Conservation (phyloP, 768 basidiomycete species). For the Amanita phalloides region DNA sequence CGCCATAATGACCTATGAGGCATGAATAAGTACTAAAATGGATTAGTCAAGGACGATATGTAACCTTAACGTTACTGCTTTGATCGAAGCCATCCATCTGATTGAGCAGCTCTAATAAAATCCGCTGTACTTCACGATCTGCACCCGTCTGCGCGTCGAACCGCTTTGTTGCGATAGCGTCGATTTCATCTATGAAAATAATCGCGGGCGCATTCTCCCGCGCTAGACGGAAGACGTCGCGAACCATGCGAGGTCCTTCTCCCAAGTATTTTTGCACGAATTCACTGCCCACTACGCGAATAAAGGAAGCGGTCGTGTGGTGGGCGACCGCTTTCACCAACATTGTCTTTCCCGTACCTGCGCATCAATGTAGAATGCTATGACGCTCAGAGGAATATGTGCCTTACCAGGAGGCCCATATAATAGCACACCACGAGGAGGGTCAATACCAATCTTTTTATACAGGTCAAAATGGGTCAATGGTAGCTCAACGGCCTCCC, state of each 20-base stretch:
- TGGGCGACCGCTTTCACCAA: slow-evolving; percentile 99
- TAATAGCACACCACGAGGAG: slow-evolving; percentile 90
- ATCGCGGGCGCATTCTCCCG: slow-evolving; percentile 96
- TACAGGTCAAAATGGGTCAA: slow-evolving; percentile 96
- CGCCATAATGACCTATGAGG: slow-evolving; percentile 93
- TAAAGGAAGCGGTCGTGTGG: slow-evolving; percentile 95
- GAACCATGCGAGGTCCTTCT: slow-evolving; percentile 99
- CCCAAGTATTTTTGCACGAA: slow-evolving; percentile 99
- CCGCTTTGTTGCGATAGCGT: slow-evolving; percentile 98
- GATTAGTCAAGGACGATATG: slow-evolving; percentile 6
- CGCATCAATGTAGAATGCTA: neutral
- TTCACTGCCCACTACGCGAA: slow-evolving; percentile 95
- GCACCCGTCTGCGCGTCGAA: slow-evolving; percentile 99
- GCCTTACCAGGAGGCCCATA: slow-evolving; percentile 89
- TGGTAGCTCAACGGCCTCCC: slow-evolving; percentile 96
- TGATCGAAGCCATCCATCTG: slow-evolving; percentile 99
- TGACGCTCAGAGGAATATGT: neutral
- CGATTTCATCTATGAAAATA: slow-evolving; percentile 98
- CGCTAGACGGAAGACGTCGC: slow-evolving; percentile 96
- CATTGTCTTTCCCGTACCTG: slow-evolving; percentile 98
- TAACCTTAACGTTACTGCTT: slow-evolving; percentile 93
- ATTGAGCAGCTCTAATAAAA: slow-evolving; percentile 90
- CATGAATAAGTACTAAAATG: slow-evolving; percentile 3
- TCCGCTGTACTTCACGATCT: slow-evolving; percentile 97
- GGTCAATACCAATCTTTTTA: slow-evolving; percentile 99